Evolutionary conservation across 2,329 filamentous ascomycete species (phyloP).

Genomic region (Arthrocladium fulminans): DNA sequence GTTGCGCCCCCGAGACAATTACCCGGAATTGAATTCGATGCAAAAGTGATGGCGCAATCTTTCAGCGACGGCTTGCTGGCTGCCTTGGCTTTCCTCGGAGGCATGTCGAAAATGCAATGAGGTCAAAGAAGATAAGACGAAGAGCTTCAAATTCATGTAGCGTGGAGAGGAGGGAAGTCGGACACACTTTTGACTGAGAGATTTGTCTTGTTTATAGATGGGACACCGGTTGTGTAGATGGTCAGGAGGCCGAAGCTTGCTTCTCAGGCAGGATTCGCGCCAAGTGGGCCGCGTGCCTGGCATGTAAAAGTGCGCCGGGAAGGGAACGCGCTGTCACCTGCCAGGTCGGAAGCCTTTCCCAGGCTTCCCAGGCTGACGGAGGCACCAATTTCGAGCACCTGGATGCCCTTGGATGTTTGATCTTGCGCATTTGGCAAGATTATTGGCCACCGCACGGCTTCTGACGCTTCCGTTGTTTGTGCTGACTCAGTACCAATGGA

Average conservation of each 20-base stretch:
- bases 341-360: neutral
- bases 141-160: no score
- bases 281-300: neutral
- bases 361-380: neutral
- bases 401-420: neutral
- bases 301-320: neutral
- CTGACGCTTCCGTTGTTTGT: no score
- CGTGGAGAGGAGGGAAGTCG: no score
- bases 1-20: neutral
- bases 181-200: no score
- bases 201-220: no score
- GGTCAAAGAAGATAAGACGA: no score
- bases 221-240: no score
- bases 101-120: no score
- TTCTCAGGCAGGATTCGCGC: neutral
- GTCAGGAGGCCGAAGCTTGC: no score
- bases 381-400: neutral
- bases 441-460: no score
- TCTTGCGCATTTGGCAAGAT: no score
- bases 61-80: neutral
- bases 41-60: slow-evolving; percentile 1
- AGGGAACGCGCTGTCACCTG: neutral
- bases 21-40: neutral
- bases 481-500: no score
- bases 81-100: slow-evolving; percentile 2